phyloP scores from a whole-genome alignment of 768 basidiomycete genomes.

The Tricholoma sp. region DNA sequence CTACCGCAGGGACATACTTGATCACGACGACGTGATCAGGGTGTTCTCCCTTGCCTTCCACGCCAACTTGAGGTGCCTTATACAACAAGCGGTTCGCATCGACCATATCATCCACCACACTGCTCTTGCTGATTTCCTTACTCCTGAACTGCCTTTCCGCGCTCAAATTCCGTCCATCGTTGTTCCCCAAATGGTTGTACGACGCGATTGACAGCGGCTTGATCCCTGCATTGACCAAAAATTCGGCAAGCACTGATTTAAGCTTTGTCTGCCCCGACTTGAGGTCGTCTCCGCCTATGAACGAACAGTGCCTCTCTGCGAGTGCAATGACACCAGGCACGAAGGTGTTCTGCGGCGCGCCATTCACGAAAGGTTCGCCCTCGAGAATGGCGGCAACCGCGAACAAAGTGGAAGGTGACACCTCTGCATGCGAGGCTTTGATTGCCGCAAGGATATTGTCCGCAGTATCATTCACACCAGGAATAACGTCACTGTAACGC shows the following conservation, averaged over 20 bases:
- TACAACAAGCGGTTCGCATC: conserved; percentile 83
- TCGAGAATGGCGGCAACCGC: conserved; percentile 95
- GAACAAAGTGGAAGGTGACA: conserved; percentile 95
- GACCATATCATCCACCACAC: conserved; percentile 98
- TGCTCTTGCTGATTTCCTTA: conserved; percentile 98
- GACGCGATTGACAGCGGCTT: conserved; percentile 96
- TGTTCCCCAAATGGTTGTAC: conserved; percentile 99
- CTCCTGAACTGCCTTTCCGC: conserved; percentile 92
- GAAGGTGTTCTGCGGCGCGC: conserved; percentile 98
- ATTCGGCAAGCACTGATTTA: conserved; percentile 96
- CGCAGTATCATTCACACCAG: conserved; percentile 93
- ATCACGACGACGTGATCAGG: conserved; percentile 97
- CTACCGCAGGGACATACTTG: conserved; percentile 95
- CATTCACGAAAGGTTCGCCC: conserved; percentile 92
- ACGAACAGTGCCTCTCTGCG: conserved; percentile 82
- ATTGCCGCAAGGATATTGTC: conserved; percentile 81
- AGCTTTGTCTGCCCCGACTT: conserved; percentile 98
- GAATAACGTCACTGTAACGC: conserved; percentile 91
- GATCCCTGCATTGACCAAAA: conserved; percentile 98
- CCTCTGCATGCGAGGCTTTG: conserved; percentile 80
- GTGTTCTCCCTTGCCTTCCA: conserved; percentile 85
- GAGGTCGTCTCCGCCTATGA: conserved; percentile 97
- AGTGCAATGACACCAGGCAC: conserved; percentile 93
- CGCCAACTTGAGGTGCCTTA: conserved; percentile 65
- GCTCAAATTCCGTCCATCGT: conserved; percentile 90